A percentile compares a stretch with the other conserved stretches of the same genome.
phyloP scores from a whole-genome alignment of 2,329 filamentous ascomycete genomes.

The Arachnomyces sp. region DNA sequence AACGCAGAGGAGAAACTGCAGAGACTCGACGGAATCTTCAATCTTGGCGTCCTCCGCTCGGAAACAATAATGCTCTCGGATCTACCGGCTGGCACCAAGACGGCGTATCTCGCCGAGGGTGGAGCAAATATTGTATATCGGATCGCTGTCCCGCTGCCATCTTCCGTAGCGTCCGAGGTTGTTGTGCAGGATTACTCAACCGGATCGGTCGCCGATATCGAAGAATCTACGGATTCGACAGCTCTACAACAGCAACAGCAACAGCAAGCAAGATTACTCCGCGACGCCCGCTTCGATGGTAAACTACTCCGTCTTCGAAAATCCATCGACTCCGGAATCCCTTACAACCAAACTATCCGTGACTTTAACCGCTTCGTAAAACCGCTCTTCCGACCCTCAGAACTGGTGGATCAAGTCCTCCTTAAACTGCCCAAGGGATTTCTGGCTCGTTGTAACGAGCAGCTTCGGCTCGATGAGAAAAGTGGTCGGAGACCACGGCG shows the following conservation, averaged over 20 bases:
- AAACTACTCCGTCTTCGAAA: constrained; percentile 58
- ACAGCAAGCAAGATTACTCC: neutral
- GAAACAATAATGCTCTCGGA: constrained; percentile 22
- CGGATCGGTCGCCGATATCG: constrained; percentile 16
- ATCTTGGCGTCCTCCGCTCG: no score
- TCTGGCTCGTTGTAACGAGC: constrained; percentile 46
- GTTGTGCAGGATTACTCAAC: constrained; percentile 26
- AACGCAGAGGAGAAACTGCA: no score
- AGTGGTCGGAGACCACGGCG: constrained; percentile 38
- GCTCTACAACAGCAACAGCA: constrained; percentile 6
- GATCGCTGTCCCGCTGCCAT: constrained; percentile 26
- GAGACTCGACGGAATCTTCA: no score
- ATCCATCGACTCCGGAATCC: constrained; percentile 43
- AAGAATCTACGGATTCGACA: constrained; percentile 18
- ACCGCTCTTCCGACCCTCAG: constrained; percentile 48
- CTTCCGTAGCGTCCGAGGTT: no score
- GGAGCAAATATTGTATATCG: constrained; percentile 71
- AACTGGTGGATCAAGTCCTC: constrained; percentile 51
- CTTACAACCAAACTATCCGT: constrained; percentile 41
- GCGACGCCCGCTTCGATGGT: constrained; percentile 19
- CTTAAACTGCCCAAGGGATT: constrained; percentile 40
- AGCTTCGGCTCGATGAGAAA: constrained; percentile 45
- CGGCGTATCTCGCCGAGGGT: constrained; percentile 56
- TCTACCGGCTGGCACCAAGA: constrained; percentile 27
- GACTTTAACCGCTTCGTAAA: constrained; percentile 38